Base-by-base conservation (phyloP, 192 early-diverging fungal genomes). In the Coemansia asiatica region DNA sequence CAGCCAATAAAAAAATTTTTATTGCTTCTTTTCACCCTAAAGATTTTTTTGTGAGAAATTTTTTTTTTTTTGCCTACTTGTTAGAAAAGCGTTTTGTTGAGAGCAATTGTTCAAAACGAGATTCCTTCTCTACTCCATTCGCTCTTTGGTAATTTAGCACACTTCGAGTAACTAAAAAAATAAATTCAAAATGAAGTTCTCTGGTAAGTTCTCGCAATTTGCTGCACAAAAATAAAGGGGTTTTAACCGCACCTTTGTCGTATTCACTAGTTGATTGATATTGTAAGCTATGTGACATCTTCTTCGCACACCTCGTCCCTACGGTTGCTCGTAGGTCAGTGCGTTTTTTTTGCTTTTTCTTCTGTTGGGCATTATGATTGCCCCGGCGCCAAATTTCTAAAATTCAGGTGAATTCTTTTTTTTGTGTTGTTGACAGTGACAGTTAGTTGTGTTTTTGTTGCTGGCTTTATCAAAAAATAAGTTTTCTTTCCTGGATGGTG, bases 111-210 rank as follows among this genome's bases (percentile, higher is more conserved):
- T 29, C 3, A 12, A 21, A 28, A 27, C 15, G 26, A 22, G 59
- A 63, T 61, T 73, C 71, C 48, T 70, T 58, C 71, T 71, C 64
- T 70, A 68, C 68, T 56, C 64, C 63, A 60, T 59, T 68, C 62
- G 53, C 57, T 63, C 50, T 56, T 59, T 51, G 59, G 63, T 48
- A 75, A 69, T 66, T 35, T 60, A 69, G 65, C 36, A 60, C 71
- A 50, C 60, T 61, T 60, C 60, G 48, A 44, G 40, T 44, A 44
- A 44, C 40, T 44, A 44, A 27, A 60, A 66, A 47, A 46, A 58
- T 2, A 40, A 23, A 12, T 36, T 47, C 66, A 75, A 64, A 76
- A 81, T 81, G 78, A 81, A 81, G 78, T 81, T 75, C 69, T 81
- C 78, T 28, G 69, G 78, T 81, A 75, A 10, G 69, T 69, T 21